These are phyloP conservation scores for Kitagawia praeruptora DNA, from an alignment of 129 eudicot species.

Conservation along the genomic window DNA sequence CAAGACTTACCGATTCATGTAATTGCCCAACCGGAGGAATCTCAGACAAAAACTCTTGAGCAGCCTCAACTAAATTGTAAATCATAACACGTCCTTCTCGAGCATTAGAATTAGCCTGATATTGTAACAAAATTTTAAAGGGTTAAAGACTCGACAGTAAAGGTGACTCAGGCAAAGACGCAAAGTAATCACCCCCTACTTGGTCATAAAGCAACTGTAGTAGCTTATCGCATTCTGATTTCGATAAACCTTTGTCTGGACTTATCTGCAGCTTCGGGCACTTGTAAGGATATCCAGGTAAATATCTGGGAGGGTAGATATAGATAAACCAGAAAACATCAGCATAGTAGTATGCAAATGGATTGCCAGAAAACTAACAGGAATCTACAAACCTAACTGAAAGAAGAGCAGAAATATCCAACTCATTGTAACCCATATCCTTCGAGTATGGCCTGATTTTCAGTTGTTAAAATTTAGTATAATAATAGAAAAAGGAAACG, in stretches of 20 bases:
- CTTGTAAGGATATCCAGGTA: constrained; percentile 91
- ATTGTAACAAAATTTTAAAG: background rate
- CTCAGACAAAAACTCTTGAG: constrained; percentile 97
- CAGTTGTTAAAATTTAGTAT: no score
- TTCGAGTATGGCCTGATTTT: constrained; percentile 78
- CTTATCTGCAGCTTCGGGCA: constrained; percentile 74
- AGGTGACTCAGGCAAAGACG: background rate
- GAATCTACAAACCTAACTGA: constrained; percentile 54
- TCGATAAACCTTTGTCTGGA: constrained; percentile 74
- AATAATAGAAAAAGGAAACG: no score
- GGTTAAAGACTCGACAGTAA: background rate
- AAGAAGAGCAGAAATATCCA: constrained; percentile 76
- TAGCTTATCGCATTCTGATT: constrained; percentile 70
- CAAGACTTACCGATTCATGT: constrained; percentile 33
- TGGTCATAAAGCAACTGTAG: constrained; percentile 76
- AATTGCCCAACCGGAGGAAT: constrained; percentile 45
- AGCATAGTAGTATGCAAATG: constrained; percentile 7
- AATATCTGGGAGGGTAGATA: constrained; percentile 41
- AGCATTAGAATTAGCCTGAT: constrained; percentile 87
- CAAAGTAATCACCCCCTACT: constrained; percentile 34
- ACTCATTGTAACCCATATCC: constrained; percentile 81
- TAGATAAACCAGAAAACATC: constrained; percentile 10
- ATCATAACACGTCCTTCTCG: constrained; percentile 99
- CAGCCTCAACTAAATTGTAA: constrained; percentile 94
- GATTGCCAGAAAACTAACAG: background rate